Percentiles rank a stretch among this genome's conserved stretches.
These are phyloP conservation scores for Penicillium nordicum DNA, from an alignment of 2,329 filamentous ascomycete genomes.

Conservation along the genomic window DNA sequence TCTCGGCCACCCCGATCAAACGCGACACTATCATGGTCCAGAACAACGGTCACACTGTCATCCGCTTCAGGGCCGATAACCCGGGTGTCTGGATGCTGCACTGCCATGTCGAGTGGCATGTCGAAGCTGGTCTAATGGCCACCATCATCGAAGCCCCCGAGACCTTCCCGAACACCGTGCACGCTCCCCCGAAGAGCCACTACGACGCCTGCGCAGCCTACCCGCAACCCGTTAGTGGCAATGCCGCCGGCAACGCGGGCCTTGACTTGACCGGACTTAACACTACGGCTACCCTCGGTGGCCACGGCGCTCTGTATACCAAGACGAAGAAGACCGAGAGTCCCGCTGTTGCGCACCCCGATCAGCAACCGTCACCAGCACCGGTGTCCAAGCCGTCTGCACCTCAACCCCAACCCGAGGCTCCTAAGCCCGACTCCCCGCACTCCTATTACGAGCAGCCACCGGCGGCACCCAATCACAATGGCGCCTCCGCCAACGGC, in stretches of 20 bases:
- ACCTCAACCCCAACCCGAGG: background rate
- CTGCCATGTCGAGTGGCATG: conserved; percentile 39
- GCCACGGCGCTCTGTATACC: conserved; percentile 20
- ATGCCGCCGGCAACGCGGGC: conserved; percentile 24
- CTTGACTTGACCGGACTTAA: conserved; percentile 17
- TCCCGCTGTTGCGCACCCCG: background rate
- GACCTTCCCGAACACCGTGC: conserved; percentile 18
- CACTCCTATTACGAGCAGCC: too few species aligned
- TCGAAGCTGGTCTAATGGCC: conserved; percentile 30
- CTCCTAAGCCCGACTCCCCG: background rate
- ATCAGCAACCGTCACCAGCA: background rate
- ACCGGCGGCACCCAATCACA: background rate
- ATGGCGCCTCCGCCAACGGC: background rate
- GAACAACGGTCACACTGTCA: conserved; percentile 30
- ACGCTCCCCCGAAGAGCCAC: conserved; percentile 21
- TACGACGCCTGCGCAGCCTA: conserved; percentile 24
- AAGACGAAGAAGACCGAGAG: background rate
- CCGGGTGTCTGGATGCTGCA: conserved; percentile 38
- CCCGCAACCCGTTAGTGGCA: conserved; percentile 18
- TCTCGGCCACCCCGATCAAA: conserved; percentile 28
- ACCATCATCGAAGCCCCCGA: conserved; percentile 35
- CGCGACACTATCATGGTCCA: conserved; percentile 37
- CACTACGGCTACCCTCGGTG: conserved; percentile 1
- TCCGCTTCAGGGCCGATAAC: conserved; percentile 37
- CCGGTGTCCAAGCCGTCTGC: background rate